These are phyloP conservation scores for Xerocomus brunneocitrinus DNA, from an alignment of 768 basidiomycete genomes.

Conservation along the genomic window DNA sequence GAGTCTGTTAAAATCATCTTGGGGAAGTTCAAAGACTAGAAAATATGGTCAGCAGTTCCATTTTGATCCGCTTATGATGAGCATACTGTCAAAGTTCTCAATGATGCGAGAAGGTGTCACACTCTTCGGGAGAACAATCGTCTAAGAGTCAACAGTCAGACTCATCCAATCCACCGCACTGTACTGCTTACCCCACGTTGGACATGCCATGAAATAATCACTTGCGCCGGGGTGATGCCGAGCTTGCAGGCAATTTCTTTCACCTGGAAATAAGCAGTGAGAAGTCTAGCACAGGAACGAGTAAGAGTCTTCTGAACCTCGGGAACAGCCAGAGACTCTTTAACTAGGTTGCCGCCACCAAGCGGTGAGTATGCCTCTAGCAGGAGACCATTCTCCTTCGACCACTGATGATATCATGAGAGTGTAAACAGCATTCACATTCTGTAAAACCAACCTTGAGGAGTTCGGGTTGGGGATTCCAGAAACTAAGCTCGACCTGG, in stretches of 20 bases:
- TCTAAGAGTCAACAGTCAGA: slow-evolving; percentile 33
- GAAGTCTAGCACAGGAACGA: not conserved
- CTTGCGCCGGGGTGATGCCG: slow-evolving; percentile 70
- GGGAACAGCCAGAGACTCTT: slow-evolving; percentile 53
- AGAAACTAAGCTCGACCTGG: slow-evolving; percentile 76
- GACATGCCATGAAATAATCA: slow-evolving; percentile 71
- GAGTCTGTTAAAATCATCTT: slow-evolving; percentile 39
- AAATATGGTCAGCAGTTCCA: not conserved
- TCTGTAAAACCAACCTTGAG: slow-evolving; percentile 42
- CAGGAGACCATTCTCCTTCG: slow-evolving; percentile 58
- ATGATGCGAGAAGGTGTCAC: slow-evolving; percentile 62
- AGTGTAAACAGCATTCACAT: not conserved
- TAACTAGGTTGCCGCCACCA: slow-evolving; percentile 56
- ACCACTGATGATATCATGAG: slow-evolving; percentile 45
- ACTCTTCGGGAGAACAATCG: slow-evolving; percentile 73
- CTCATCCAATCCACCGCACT: not conserved
- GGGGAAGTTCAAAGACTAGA: slow-evolving; percentile 32
- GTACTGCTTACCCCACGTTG: slow-evolving; percentile 58
- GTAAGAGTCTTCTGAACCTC: slow-evolving; percentile 33
- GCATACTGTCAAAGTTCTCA: slow-evolving; percentile 63
- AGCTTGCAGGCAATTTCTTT: slow-evolving; percentile 56
- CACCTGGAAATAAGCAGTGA: slow-evolving; percentile 32
- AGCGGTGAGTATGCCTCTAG: slow-evolving; percentile 78
- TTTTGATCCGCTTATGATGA: not conserved
- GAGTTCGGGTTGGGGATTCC: slow-evolving; percentile 75